A percentile compares a stretch with the other conserved stretches of the same genome.
These are phyloP conservation scores for Gossypium rotundifolium DNA, from an alignment of 345 rosid species.

Conservation along the genomic window DNA sequence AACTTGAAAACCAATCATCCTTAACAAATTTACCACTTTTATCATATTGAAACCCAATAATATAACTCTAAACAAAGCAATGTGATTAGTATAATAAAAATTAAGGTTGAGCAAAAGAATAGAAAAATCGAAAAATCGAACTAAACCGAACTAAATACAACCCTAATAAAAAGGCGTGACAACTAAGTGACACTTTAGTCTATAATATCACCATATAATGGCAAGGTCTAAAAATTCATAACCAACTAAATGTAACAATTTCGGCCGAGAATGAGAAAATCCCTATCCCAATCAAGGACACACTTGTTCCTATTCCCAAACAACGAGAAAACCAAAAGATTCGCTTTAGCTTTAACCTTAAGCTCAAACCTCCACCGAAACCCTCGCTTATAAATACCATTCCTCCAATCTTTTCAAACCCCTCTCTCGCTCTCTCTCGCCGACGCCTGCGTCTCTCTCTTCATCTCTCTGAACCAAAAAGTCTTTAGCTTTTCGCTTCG, in stretches of 20 bases:
- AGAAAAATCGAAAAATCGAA: too few relatives aligned
- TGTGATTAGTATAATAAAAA: too few relatives aligned
- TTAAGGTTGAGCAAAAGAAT: too few relatives aligned
- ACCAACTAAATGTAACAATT: background rate
- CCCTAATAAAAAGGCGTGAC: too few relatives aligned
- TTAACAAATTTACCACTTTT: too few relatives aligned
- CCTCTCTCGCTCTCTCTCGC: constrained; percentile 27
- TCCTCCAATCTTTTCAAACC: fast-evolving
- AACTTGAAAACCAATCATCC: too few relatives aligned
- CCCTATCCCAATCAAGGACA: background rate
- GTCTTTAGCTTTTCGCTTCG: constrained; percentile 14
- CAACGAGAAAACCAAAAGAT: background rate
- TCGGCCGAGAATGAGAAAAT: background rate
- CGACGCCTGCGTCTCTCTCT: constrained; percentile 27
- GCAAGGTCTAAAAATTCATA: background rate
- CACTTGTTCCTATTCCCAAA: background rate
- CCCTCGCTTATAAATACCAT: constrained; percentile 34
- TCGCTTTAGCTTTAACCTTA: background rate
- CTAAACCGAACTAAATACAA: too few relatives aligned
- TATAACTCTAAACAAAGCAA: too few relatives aligned
- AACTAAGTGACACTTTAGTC: background rate
- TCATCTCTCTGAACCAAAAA: background rate
- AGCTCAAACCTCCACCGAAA: constrained; percentile 16
- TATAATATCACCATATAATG: too few relatives aligned
- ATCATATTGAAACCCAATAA: too few relatives aligned